Evolutionary conservation across 768 basidiomycete genomes (phyloP), one percentile per base, ranked within the genome.

Genomic region (Rossbeevera mucosa): DNA sequence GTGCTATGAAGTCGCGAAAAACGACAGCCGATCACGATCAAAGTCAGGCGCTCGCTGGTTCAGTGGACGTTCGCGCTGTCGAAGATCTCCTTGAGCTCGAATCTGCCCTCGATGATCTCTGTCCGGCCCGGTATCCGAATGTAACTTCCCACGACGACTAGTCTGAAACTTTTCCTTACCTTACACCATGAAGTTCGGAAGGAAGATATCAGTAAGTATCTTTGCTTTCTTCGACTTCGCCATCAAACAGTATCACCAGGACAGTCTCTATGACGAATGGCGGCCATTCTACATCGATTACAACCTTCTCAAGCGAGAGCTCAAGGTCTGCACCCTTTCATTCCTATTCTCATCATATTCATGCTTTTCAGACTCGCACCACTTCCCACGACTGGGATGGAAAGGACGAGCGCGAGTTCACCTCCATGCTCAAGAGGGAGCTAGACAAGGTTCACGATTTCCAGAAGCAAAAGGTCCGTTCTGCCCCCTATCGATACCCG

Each of bases 361-460:
- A 24, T 47, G 31, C 24, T 16, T 49, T n/a, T 16, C 48, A 80
- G 80, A 63, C 68, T 45, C 75, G 80, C 28, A 87, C 81, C 3
- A 76, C 79, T 4, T 71, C 73, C 13, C 76, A 73, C 20, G 67
- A 69, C 42, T 97, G 95, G 95, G 80, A 75, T 28, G 80, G 81
- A 42, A 71, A 76, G 13, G 92, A 96, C 66, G 95, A 98, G 71
- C 74, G 75, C 29, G 83, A 88, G 36, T 98, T 98, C 64, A 86
- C 84, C 11, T 69, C 64, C 40, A 80, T 86, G 74, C 82, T 97
- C 50, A 86, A 89, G 62, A 76, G 75, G 53, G 94, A 98, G 73
- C 77, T 98, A 28, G 90, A 94, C 64, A 98, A 98, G 73, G 85
- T 97, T 41, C 87, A 94, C 60, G 85, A 86, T 63, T 98, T 98